Base-by-base conservation (phyloP, 1,284 basidiomycete species). In the Naganishia cerealis region DNA sequence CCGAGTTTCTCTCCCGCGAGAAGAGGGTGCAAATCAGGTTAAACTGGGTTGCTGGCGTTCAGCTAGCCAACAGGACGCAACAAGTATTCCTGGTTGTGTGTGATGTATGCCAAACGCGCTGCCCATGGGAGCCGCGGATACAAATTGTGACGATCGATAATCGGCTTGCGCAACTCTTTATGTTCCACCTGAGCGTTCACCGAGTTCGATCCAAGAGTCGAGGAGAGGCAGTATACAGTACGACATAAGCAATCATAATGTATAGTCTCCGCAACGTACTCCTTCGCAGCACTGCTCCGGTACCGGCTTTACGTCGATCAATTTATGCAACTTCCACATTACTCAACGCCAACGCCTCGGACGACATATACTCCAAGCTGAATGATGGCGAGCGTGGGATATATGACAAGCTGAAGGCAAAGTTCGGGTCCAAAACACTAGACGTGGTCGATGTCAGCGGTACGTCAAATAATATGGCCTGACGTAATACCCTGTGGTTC, bases 381-480 rank as follows among this genome's bases (percentile, higher is more conserved):
- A 83, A 85, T 43, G 84, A 88, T 46, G 88, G 90, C 43, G 91
- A 93, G 80, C 80, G 83, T 63, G 77, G 78, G 21, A 94, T 97
- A 72, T 83, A 86, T 75, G 76, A 84, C 36, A 94, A 94, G 81
- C 82, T 97, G 50, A 84, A 83, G 8, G 84, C 86, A 57, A 86
- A 82, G 73, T 94, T 96, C 80, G 80, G 85, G 12, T 91, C 93
- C 16, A 86, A 88, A 29, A 84, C 87, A 71, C 81, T 95, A 29
- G 85, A 87, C 71, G 92, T 96, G 1, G 87, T 92, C 81, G 93
- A 96, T 78, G 86, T 94, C 12, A 95, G 93, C 55, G 92, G 93
- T 92, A 43, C 70, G 86, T 76, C 15, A n/a, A 26, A 36, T 5
- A 33, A 1, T n/a, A 18, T 33, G 15, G 10, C 39, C 3, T 46